phyloP scores from a whole-genome alignment of 371 early-diverging fungal genomes.

The Rhizomucor pusillus region DNA sequence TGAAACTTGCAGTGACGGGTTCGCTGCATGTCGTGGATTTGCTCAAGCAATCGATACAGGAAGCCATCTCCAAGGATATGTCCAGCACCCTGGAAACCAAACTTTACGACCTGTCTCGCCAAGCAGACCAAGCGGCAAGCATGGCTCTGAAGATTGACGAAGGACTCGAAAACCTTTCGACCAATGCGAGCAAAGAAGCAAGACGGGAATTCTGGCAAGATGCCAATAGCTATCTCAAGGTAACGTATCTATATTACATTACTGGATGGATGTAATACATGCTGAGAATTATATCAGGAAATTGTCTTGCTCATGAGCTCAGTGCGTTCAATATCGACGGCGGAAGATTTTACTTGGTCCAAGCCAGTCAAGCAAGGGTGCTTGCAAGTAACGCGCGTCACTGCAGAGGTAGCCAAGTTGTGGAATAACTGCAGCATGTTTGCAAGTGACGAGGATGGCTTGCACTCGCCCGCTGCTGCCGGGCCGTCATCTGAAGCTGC shows the following conservation, averaged over 20 bases:
- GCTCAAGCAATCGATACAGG: constrained; percentile 31
- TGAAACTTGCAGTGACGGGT: constrained; percentile 33
- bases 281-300: no score
- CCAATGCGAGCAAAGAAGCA: constrained; percentile 17
- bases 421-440: constrained; percentile 41
- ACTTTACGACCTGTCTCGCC: constrained; percentile 20
- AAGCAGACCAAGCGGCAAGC: constrained; percentile 25
- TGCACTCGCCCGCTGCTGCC: no score
- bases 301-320: constrained; percentile 42
- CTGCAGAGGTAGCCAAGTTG: constrained; percentile 46
- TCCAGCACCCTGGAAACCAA: constrained; percentile 19
- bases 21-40: constrained; percentile 35
- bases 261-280: no score
- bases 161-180: constrained; percentile 18
- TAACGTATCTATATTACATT: no score
- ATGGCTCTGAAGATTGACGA: constrained; percentile 26
- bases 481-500: no score
- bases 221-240: constrained; percentile 42
- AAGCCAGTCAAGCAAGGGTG: constrained; percentile 45
- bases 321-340: constrained; percentile 37
- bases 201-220: constrained; percentile 39
- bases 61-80: constrained; percentile 12
- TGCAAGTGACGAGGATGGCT: constrained; percentile 30
- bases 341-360: constrained; percentile 44
- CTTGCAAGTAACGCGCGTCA: constrained; percentile 45